Conservation (phyloP, 805 yeast genomes). For the Zygosaccharomyces gambellarensis region DNA sequence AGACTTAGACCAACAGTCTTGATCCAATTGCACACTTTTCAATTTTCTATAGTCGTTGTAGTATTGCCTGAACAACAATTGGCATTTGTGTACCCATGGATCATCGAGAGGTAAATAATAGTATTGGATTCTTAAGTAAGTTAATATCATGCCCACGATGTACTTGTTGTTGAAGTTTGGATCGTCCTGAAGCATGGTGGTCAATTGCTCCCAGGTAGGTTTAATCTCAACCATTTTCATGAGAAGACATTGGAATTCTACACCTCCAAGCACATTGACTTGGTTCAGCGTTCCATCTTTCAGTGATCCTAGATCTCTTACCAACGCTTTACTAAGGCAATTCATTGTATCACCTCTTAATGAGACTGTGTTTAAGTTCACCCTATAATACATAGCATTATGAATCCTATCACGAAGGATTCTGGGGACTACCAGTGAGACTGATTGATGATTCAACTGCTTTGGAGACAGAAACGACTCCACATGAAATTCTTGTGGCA, state of each 20-base stretch:
- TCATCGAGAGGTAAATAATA: constrained; percentile 32
- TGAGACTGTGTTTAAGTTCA: constrained; percentile 23
- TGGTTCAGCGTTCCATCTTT: constrained; percentile 14
- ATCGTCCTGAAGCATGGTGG: constrained; percentile 39
- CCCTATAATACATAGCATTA: constrained; percentile 30
- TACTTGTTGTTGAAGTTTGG: constrained; percentile 60
- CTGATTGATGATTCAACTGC: constrained; percentile 32
- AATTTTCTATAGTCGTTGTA: constrained; percentile 67
- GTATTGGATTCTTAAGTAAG: constrained; percentile 51
- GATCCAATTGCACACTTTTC: constrained; percentile 40
- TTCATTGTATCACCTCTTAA: constrained; percentile 30
- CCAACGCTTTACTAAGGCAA: constrained; percentile 20
- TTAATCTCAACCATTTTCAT: constrained; percentile 72
- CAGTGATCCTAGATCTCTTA: constrained; percentile 29
- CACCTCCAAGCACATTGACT: constrained; percentile 28
- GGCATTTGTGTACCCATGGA: constrained; percentile 45
- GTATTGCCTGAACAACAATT: constrained; percentile 48
- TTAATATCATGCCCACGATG: constrained; percentile 44
- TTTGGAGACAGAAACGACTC: constrained; percentile 30
- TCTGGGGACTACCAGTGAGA: constrained; percentile 32
- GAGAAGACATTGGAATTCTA: constrained; percentile 51
- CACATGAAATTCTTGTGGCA: constrained; percentile 30
- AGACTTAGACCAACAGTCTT: constrained; percentile 32
- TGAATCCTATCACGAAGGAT: constrained; percentile 31
- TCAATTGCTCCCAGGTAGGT: constrained; percentile 43